phyloP scores from a whole-genome alignment of 163 green algal species.

The Trebouxiophyceae sp. region DNA sequence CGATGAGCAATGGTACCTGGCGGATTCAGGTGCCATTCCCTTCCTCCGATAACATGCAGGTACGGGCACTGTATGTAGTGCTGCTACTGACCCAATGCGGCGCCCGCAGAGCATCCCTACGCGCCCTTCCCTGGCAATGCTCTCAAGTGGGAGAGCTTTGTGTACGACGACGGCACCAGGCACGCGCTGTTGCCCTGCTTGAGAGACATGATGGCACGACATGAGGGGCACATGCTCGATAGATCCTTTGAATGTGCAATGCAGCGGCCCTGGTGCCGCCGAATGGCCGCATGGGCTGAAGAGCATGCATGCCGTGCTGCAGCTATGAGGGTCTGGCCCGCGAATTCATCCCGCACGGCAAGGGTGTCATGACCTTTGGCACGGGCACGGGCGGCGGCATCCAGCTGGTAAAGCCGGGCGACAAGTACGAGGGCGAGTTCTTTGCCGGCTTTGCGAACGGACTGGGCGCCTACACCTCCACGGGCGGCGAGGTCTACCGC shows the following conservation, averaged over 20 bases:
- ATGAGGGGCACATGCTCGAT: too few species aligned
- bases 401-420: constrained; percentile 45
- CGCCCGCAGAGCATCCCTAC: constrained; percentile 63
- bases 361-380: constrained; percentile 78
- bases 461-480: constrained; percentile 66
- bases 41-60: too few species aligned
- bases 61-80: too few species aligned
- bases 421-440: constrained; percentile 89
- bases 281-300: too few species aligned
- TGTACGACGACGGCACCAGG: constrained; percentile 87
- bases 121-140: constrained; percentile 79
- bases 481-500: constrained; percentile 64
- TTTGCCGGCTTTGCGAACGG: constrained; percentile 74
- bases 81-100: too few species aligned
- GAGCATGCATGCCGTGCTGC: too few species aligned
- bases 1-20: too few species aligned
- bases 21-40: too few species aligned
- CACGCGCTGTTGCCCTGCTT: constrained; percentile 35
- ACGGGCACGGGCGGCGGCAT: constrained; percentile 72
- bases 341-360: constrained; percentile 69
- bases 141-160: constrained; percentile 78
- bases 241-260: too few species aligned
- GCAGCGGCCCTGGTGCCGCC: too few species aligned
- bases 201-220: background rate
- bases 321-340: constrained; percentile 85